A percentile compares a stretch with the other conserved stretches of the same genome.
These are phyloP conservation scores for Primulina tabacum DNA, from an alignment of 257 asterid species.

Conservation along the genomic window DNA sequence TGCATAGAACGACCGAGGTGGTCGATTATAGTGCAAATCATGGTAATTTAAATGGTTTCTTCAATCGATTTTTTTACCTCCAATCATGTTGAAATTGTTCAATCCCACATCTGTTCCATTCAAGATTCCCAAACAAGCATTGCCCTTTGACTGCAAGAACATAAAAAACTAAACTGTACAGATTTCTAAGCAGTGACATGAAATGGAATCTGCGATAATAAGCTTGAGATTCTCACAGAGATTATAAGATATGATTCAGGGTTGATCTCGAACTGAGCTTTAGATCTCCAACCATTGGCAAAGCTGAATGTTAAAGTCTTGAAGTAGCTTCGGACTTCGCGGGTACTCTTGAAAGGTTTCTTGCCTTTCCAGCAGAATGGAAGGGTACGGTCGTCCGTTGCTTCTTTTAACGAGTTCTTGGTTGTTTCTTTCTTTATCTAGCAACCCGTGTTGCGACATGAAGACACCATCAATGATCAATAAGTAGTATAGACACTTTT, in stretches of 20 bases:
- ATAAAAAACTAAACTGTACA: no score
- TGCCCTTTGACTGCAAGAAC: conserved; percentile 64
- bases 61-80: conserved; percentile 48
- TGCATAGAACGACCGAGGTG: conserved; percentile 30
- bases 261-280: conserved; percentile 66
- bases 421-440: conserved; percentile 64
- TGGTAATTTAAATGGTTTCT: background rate
- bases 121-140: conserved; percentile 82
- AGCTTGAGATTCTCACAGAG: conserved; percentile 56
- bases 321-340: conserved; percentile 77
- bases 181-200: background rate
- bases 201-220: background rate
- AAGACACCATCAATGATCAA: background rate
- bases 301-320: conserved; percentile 71
- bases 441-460: background rate
- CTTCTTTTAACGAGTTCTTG: conserved; percentile 66
- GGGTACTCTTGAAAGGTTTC: conserved; percentile 63
- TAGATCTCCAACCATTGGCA: conserved; percentile 66
- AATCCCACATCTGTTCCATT: conserved; percentile 92
- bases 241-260: conserved; percentile 84
- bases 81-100: conserved; percentile 70
- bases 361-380: conserved; percentile 90
- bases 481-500: background rate
- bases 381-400: conserved; percentile 70
- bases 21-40: background rate